phyloP scores from a whole-genome alignment of 352 stramenopile genomes.

The Phytophthora pisi region DNA sequence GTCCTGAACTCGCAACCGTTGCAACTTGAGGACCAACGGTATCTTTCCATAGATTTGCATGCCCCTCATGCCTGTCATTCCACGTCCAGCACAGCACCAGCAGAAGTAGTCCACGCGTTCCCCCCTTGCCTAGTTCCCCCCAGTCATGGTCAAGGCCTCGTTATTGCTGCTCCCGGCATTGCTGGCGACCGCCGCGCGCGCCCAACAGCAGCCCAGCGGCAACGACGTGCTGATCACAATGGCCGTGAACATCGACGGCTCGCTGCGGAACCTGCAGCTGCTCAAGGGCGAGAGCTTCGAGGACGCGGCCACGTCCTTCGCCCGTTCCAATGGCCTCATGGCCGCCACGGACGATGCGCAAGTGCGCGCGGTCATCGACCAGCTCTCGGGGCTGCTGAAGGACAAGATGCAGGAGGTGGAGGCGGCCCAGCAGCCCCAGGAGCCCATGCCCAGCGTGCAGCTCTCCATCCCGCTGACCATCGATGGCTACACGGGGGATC shows the following conservation, averaged over 20 bases:
- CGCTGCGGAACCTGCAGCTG: conserved; percentile 63
- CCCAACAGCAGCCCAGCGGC: conserved; percentile 30
- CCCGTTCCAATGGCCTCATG: conserved; percentile 63
- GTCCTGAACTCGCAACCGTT: conserved; percentile 19
- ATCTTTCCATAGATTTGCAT: conserved; percentile 43
- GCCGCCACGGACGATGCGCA: conserved; percentile 49
- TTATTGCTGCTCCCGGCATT: conserved; percentile 40
- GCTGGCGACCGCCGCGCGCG: conserved; percentile 25
- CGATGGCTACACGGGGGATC: conserved; percentile 47
- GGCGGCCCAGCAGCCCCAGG: conserved; percentile 12
- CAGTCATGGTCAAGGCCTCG: conserved; percentile 20
- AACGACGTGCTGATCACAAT: conserved; percentile 75
- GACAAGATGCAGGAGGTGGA: conserved; percentile 65
- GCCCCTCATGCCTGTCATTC: conserved; percentile 16
- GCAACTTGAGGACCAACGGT: conserved; percentile 9
- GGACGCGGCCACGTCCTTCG: conserved; percentile 66
- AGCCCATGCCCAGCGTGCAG: conserved; percentile 49
- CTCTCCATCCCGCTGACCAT: conserved; percentile 66
- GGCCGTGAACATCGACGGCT: conserved; percentile 69
- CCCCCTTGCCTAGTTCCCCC: not conserved
- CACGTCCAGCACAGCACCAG: conserved; percentile 2
- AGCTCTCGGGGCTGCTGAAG: conserved; percentile 72
- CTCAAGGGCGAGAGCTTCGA: conserved; percentile 72
- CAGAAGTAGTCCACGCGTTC: too few relatives aligned
- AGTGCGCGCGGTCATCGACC: conserved; percentile 63